Conservation (phyloP, 192 early-diverging fungal species). For the Diversispora epigaea region DNA sequence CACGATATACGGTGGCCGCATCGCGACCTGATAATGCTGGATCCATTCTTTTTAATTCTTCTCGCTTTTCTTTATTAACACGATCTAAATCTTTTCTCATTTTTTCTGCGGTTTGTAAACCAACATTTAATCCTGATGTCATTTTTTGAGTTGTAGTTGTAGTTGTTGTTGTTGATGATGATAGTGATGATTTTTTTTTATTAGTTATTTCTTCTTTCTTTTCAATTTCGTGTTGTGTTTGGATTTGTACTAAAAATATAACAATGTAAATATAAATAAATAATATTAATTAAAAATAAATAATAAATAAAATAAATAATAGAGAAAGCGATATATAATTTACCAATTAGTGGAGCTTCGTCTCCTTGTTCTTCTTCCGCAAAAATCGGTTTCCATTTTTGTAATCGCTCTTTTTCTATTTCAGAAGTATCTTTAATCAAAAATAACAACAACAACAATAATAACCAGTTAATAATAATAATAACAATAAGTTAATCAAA, state of each 20-base stretch:
- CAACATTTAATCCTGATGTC: constrained; percentile 35
- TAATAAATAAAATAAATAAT: background rate
- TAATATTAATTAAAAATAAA: background rate
- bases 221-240: background rate
- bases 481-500: no score
- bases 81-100: constrained; percentile 32
- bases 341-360: constrained; percentile 26
- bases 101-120: constrained; percentile 35
- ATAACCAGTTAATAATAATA: background rate
- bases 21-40: constrained; percentile 35
- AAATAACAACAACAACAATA: background rate
- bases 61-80: constrained; percentile 24
- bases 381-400: constrained; percentile 26
- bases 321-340: background rate
- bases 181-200: background rate
- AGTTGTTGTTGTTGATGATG: background rate
- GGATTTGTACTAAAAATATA: background rate
- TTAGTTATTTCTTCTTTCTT: background rate
- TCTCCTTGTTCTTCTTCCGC: background rate
- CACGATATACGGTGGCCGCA: constrained; percentile 45
- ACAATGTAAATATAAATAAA: background rate
- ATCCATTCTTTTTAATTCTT: constrained; percentile 22
- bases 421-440: background rate
- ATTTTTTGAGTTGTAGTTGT: background rate
- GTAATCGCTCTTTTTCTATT: background rate